Evolutionary conservation across 352 stramenopile species (phyloP).

Genomic region (Phytophthora palmivora): DNA sequence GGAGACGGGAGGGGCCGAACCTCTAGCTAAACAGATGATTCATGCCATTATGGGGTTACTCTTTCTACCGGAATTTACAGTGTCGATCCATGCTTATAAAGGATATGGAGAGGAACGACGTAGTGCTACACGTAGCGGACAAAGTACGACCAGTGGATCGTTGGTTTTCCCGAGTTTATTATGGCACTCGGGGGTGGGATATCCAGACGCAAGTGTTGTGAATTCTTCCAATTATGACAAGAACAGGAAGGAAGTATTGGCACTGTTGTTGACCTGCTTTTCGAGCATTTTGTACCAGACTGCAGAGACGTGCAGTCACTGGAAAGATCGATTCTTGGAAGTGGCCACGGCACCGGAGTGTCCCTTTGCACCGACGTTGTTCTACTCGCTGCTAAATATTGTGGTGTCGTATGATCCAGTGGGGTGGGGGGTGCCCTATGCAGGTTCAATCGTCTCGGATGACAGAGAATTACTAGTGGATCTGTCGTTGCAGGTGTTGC

Average conservation of each 20-base stretch:
- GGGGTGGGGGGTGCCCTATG: constrained; percentile 91
- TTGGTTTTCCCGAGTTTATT: constrained; percentile 76
- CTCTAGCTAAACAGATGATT: constrained; percentile 79
- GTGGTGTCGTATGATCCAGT: constrained; percentile 95
- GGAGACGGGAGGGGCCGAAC: constrained; percentile 26
- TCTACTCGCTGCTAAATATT: constrained; percentile 97
- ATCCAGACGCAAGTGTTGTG: constrained; percentile 77
- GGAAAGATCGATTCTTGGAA: constrained; percentile 92
- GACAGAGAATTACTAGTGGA: constrained; percentile 93
- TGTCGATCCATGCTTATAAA: constrained; percentile 87
- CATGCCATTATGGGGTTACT: constrained; percentile 88
- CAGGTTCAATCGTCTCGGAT: constrained; percentile 88
- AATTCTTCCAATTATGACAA: constrained; percentile 88
- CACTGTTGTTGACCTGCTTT: constrained; percentile 94
- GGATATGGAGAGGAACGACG: constrained; percentile 79
- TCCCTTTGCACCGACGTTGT: constrained; percentile 94
- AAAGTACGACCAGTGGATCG: constrained; percentile 38
- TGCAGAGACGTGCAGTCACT: constrained; percentile 91
- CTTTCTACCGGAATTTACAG: constrained; percentile 87
- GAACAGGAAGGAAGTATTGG: constrained; percentile 96
- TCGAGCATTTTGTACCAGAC: constrained; percentile 97
- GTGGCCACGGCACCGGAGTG: constrained; percentile 91
- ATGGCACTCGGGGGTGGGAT: constrained; percentile 83
- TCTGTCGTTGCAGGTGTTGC: constrained; percentile 92
- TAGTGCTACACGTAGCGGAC: constrained; percentile 61